Conservation (phyloP, 1,139 yeast species). For the Eremothecium coryli region DNA sequence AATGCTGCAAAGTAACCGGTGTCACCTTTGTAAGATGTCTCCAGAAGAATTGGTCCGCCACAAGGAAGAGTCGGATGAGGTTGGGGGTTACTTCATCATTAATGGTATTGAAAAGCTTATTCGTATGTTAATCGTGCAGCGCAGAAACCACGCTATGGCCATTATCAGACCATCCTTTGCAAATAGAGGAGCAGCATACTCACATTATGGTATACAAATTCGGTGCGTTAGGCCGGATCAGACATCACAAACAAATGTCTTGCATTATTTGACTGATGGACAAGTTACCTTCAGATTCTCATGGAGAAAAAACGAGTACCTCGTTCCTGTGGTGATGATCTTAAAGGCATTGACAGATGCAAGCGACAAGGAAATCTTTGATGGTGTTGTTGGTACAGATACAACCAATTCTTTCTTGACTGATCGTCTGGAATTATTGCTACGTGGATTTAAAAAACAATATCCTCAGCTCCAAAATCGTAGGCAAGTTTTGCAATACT, state of each 20-base stretch:
- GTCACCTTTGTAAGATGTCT: conserved; percentile 76
- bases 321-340: conserved; percentile 89
- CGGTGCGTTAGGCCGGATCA: conserved; percentile 95
- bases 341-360: conserved; percentile 85
- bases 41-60: conserved; percentile 70
- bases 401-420: conserved; percentile 83
- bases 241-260: conserved; percentile 91
- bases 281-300: conserved; percentile 93
- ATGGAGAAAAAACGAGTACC: conserved; percentile 92
- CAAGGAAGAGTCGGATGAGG: conserved; percentile 89
- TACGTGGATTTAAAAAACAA: conserved; percentile 69
- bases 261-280: conserved; percentile 93
- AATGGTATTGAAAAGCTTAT: conserved; percentile 95
- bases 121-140: conserved; percentile 95
- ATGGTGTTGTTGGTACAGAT: conserved; percentile 90
- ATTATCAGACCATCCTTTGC: conserved; percentile 89
- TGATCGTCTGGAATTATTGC: conserved; percentile 89
- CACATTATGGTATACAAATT: conserved; percentile 87
- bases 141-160: conserved; percentile 98
- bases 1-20: conserved; percentile 82
- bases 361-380: conserved; percentile 89
- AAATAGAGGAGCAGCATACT: conserved; percentile 86
- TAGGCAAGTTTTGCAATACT: conserved; percentile 80
- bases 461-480: conserved; percentile 65
- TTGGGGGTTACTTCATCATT: conserved; percentile 93